These are phyloP conservation scores for Alloascoidea hylecoeti DNA, from an alignment of 805 yeast species.

Conservation along the genomic window DNA sequence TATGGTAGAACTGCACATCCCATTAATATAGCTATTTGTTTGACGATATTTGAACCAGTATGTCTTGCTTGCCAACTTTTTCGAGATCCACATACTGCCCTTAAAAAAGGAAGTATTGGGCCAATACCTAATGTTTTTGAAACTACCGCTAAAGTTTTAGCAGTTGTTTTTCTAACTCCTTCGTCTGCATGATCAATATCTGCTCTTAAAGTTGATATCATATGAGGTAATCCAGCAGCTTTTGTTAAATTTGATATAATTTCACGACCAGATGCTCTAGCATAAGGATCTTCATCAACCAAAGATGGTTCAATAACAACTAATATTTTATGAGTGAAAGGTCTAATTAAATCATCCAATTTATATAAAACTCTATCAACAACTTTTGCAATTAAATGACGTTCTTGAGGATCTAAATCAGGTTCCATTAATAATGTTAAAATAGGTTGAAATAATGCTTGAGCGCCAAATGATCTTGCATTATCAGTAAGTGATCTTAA, in stretches of 20 bases:
- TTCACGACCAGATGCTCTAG: conserved; percentile 70
- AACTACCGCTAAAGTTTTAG: conserved; percentile 73
- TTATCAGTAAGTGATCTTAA: conserved; percentile 51
- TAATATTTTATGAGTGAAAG: conserved; percentile 59
- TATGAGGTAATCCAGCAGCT: conserved; percentile 70
- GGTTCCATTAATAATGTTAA: conserved; percentile 67
- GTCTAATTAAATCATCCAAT: conserved; percentile 51
- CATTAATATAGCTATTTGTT: conserved; percentile 52
- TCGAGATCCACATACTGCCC: conserved; percentile 64
- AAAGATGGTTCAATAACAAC: conserved; percentile 67
- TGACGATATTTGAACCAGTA: conserved; percentile 67
- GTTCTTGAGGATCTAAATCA: conserved; percentile 63
- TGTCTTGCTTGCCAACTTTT: conserved; percentile 75
- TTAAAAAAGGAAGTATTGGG: conserved; percentile 61
- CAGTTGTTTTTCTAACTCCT: conserved; percentile 58
- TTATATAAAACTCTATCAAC: conserved; percentile 54
- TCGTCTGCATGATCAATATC: conserved; percentile 79
- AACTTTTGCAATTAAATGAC: conserved; percentile 69
- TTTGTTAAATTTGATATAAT: conserved; percentile 60
- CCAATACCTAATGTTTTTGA: conserved; percentile 69
- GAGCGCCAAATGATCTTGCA: conserved; percentile 56
- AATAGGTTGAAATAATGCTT: conserved; percentile 50
- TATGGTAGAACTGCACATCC: conserved; percentile 72
- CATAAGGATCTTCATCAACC: conserved; percentile 63
- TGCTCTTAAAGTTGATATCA: conserved; percentile 68